Base-by-base conservation (phyloP, 1,284 basidiomycete genomes). In the Abortiporus biennis region DNA sequence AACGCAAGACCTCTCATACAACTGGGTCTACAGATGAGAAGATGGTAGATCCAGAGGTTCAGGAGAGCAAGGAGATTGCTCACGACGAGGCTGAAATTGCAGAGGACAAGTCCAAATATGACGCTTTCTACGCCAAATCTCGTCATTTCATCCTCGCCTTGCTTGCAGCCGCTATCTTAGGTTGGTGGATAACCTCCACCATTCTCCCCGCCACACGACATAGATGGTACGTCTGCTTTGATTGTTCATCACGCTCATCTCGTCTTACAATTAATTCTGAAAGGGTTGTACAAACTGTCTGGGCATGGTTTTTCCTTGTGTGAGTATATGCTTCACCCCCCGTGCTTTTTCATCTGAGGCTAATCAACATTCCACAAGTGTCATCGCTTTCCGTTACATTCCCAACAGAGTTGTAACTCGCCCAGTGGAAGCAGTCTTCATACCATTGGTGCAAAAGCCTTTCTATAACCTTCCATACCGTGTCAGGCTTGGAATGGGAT, bases 161-260 rank as follows among this genome's bases (percentile, higher is more conserved):
- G n/a, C 47, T 79, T 1, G 80, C 78, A 8, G 57, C 68, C 16
- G 56, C 80, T 34, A 85, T 89, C 48, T 64, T 88, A 36, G 85
- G 74, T 34, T 89, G 87, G 87, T 91, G 87, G 87, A 78, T 89
- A 38, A 82, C 78, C 46, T 62, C 85, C 4, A 87, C 75, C 1
- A 57, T 87, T 17, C 64, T 90, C 36, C 54, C 66, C 44, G 76
- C 71, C 12, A 90, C 87, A 3, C 74, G 87, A 32, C 78, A 76
- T 62, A 70, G 83, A 65, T 90, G 85, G 85, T 76, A 59, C 43
- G 66, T 58, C 32, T 39, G 34, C 47, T 34, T 49, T 36, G 27
- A 45, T 42, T 16, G 38, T 23, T 37, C 34, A 22, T 3, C 30
- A 24, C n/a, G 20, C 43, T 43, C 25, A 22, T 15, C 36, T 40